Evolutionary conservation across 1,139 yeast species (phyloP).

Genomic region (Pichia sp.): DNA sequence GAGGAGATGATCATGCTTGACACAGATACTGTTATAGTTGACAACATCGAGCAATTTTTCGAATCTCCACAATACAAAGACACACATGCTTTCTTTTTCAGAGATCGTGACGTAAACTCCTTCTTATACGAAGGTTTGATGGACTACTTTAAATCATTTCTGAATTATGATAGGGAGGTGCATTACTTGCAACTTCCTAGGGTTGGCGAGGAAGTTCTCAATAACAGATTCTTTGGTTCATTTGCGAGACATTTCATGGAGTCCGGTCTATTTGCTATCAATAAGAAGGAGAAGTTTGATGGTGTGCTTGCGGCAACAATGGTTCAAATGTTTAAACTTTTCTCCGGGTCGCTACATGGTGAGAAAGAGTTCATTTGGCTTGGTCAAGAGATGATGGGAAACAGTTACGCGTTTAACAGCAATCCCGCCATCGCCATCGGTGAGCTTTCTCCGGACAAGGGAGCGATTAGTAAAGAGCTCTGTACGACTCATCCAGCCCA

Average conservation of each 20-base stretch:
- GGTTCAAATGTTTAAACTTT: conserved; percentile 29
- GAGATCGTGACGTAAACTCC: conserved; percentile 33
- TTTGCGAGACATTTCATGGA: conserved; percentile 49
- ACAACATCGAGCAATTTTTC: conserved; percentile 30
- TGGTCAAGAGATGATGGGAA: conserved; percentile 46
- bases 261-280: conserved; percentile 47
- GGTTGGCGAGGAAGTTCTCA: conserved; percentile 18
- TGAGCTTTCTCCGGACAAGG: conserved; percentile 27
- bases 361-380: conserved; percentile 66
- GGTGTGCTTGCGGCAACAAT: conserved; percentile 39
- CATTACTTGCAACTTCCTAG: conserved; percentile 18
- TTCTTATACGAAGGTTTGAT: conserved; percentile 36
- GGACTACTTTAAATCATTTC: conserved; percentile 38
- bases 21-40: conserved; percentile 49
- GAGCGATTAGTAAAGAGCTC: conserved; percentile 37
- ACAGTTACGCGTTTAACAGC: conserved; percentile 41
- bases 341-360: conserved; percentile 34
- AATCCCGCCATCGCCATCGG: conserved; percentile 49
- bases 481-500: conserved; percentile 72
- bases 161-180: conserved; percentile 31
- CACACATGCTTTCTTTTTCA: conserved; percentile 33
- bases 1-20: conserved; percentile 45
- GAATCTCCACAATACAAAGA: conserved; percentile 26
- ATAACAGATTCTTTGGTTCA: conserved; percentile 33
- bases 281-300: conserved; percentile 37